These are phyloP conservation scores for Spergularia marina DNA, from an alignment of 148 eudicot species.

Conservation along the genomic window DNA sequence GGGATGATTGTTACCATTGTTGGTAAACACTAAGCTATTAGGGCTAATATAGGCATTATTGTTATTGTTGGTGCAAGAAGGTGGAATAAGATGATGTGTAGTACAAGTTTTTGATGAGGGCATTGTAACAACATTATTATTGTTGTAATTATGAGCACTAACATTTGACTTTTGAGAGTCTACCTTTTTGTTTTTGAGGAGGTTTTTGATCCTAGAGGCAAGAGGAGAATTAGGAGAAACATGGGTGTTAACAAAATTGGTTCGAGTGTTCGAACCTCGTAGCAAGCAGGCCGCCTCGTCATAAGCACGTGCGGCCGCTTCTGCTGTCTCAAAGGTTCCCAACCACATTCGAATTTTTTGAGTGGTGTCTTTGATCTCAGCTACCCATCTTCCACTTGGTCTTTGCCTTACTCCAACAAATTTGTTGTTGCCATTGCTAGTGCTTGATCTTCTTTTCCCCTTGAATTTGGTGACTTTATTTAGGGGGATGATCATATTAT, in stretches of 20 bases:
- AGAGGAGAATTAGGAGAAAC: conserved; percentile 56
- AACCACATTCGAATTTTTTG: conserved; percentile 77
- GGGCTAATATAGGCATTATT: conserved; percentile 24
- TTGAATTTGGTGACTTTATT: conserved; percentile 34
- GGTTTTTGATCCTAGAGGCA: conserved; percentile 55
- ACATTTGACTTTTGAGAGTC: conserved; percentile 23
- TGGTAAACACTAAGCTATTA: conserved; percentile 13
- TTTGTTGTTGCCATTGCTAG: conserved; percentile 29
- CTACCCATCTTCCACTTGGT: conserved; percentile 74
- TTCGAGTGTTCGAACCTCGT: conserved; percentile 58
- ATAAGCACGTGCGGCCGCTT: conserved; percentile 69
- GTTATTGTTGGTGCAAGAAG: not conserved
- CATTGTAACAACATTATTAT: not conserved
- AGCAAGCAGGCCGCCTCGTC: conserved; percentile 75
- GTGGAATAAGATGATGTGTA: not conserved
- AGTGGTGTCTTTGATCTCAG: conserved; percentile 68
- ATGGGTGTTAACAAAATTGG: conserved; percentile 46
- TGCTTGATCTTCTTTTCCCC: conserved; percentile 34
- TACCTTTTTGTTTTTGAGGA: conserved; percentile 53
- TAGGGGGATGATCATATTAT: conserved; percentile 16
- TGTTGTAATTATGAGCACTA: not conserved
- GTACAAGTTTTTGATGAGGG: conserved; percentile 13
- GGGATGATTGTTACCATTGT: not conserved
- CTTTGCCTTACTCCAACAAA: conserved; percentile 70
- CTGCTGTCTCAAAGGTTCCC: conserved; percentile 65